Evolutionary conservation across 306 rosid species (phyloP), one percentile per base, ranked within the genome.

Genomic region (Prunus armeniaca): DNA sequence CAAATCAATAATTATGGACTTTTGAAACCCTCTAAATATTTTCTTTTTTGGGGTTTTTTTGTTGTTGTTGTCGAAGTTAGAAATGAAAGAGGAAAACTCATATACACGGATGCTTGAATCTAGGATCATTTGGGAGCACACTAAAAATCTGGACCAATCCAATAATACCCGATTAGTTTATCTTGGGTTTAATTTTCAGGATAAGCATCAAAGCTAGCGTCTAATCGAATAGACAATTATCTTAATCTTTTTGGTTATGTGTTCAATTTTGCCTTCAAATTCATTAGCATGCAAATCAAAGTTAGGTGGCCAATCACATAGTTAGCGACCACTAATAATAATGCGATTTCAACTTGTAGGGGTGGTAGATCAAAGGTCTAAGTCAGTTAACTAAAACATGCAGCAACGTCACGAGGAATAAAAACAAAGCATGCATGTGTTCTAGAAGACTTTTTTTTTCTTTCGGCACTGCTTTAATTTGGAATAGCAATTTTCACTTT

Each of bases 271-370:
- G 78, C 77, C 79, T 78, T 67, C 65, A 75, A 65, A 61, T 75
- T 49, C 65, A 77, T 84, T 86, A 74, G 65, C 61, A 80, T 51
- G 41, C 72, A 75, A 75, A 75, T 82, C 77, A 9, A 55, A 65
- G 87, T 91, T 89, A 83, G 90, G 90, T 87, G 51, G 78, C 63
- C 90, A 73, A 85, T 86, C 93, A 84, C 83, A 70, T 77, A 64
- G 71, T 84, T 77, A 81, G 81, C 87, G 65, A 67, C 84, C 84
- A 77, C 79, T 82, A 87, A 79, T 78, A 79, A 86, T 88, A 78
- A 88, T 88, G 82, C 79, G 88, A 79, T 81, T 79, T 79, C 52
- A 76, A 55, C 30, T 22, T 69, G 77, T 50, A 56, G 65, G 20
- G 20, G 43, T 63, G 76, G 85, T 77, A 71, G 83, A 79, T 86